Evolutionary conservation across 176 grass and related monocot species (phyloP).

Genomic region (Zea mays): DNA sequence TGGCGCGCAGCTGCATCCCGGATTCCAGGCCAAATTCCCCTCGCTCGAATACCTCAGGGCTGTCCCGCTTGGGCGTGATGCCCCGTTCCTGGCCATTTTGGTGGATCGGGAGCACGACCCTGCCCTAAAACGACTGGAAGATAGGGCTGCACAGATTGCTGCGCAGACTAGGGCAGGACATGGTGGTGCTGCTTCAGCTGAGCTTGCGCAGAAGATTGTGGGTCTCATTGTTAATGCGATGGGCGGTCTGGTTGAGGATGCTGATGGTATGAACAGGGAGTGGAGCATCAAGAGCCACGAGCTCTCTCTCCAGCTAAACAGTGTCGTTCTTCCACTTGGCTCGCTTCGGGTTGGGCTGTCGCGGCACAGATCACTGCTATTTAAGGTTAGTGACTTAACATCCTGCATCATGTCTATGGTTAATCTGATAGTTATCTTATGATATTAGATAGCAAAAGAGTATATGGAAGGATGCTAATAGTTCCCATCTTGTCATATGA

Average conservation of each 20-base stretch:
- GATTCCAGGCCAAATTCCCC: constrained; percentile 62
- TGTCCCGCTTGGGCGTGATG: constrained; percentile 27
- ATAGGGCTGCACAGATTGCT: constrained; percentile 43
- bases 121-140: constrained; percentile 59
- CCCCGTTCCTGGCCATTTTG: constrained; percentile 52
- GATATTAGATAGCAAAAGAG: neutral
- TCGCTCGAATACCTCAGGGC: constrained; percentile 50
- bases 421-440: constrained; percentile 16
- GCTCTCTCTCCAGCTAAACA: constrained; percentile 53
- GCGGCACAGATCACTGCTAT: constrained; percentile 83
- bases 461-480: constrained; percentile 17
- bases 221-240: constrained; percentile 67
- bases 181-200: constrained; percentile 33
- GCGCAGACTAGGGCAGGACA: constrained; percentile 41
- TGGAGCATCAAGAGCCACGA: constrained; percentile 56
- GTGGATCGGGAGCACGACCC: constrained; percentile 62
- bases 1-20: constrained; percentile 48
- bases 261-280: constrained; percentile 57
- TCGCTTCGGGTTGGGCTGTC: constrained; percentile 71
- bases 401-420: neutral
- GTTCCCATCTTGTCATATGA: neutral
- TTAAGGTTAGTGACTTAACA: constrained; percentile 65
- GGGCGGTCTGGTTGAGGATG: constrained; percentile 83
- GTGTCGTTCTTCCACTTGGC: constrained; percentile 77
- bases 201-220: constrained; percentile 73